A percentile compares a stretch with the other conserved stretches of the same genome.
phyloP scores from a whole-genome alignment of 805 yeast genomes.

The Candida piceae region DNA sequence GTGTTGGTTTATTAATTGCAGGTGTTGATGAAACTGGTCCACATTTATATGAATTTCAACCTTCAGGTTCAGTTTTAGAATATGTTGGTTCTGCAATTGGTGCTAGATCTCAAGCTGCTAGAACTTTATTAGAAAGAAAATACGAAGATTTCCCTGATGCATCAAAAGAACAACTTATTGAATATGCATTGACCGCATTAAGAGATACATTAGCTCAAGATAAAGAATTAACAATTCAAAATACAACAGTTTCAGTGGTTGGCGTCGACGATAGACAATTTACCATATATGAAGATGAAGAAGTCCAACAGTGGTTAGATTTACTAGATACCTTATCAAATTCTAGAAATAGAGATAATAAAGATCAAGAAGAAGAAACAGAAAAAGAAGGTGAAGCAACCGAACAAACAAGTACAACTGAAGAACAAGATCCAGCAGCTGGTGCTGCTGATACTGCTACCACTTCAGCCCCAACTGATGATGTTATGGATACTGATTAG shows the following conservation, averaged over 20 bases:
- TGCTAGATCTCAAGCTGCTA: slow-evolving; percentile 97
- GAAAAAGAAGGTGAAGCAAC: slow-evolving; percentile 1
- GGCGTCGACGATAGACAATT: slow-evolving; percentile 68
- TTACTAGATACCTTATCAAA: slow-evolving; percentile 62
- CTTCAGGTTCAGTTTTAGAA: slow-evolving; percentile 90
- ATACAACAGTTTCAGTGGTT: slow-evolving; percentile 91
- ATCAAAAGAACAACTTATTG: slow-evolving; percentile 66
- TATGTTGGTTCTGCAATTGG: slow-evolving; percentile 95
- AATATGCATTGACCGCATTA: slow-evolving; percentile 83
- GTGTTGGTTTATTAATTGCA: slow-evolving; percentile 87
- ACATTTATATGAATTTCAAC: slow-evolving; percentile 91
- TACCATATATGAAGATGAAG: slow-evolving; percentile 79
- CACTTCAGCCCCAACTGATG: slow-evolving; percentile 16
- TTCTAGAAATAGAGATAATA: slow-evolving; percentile 43
- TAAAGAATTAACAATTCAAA: slow-evolving; percentile 76
- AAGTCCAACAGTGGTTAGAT: slow-evolving; percentile 78
- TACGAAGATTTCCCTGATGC: slow-evolving; percentile 60
- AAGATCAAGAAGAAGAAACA: slow-evolving; percentile 16
- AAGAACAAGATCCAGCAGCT: slow-evolving; percentile 5
- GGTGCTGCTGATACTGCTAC: slow-evolving; percentile 14
- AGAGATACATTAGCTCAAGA: slow-evolving; percentile 94
- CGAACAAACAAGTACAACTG: slow-evolving; percentile 9
- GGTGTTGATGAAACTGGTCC: slow-evolving; percentile 95
- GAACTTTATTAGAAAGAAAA: slow-evolving; percentile 89
- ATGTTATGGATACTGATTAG: slow-evolving; percentile 34